Percentiles rank a stretch among this genome's conserved stretches.
phyloP scores from a whole-genome alignment of 805 yeast species.

The Candida nanaspora region DNA sequence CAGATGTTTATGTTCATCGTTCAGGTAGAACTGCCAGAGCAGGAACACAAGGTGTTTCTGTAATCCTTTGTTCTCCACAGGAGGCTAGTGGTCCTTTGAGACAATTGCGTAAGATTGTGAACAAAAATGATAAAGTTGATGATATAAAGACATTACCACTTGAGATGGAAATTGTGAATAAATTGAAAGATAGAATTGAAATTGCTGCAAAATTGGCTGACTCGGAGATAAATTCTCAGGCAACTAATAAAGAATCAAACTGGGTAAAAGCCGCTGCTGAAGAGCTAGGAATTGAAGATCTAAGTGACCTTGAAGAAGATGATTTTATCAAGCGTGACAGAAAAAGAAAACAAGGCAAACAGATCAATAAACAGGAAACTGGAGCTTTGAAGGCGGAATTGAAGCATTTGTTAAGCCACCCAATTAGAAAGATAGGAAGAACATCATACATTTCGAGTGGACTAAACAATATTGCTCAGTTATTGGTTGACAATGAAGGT shows the following conservation, averaged over 20 bases:
- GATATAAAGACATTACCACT: constrained; percentile 67
- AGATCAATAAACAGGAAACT: constrained; percentile 43
- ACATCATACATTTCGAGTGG: constrained; percentile 79
- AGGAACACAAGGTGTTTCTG: constrained; percentile 88
- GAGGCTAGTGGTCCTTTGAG: constrained; percentile 86
- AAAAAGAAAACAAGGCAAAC: constrained; percentile 44
- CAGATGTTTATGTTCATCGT: constrained; percentile 91
- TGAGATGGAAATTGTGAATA: constrained; percentile 66
- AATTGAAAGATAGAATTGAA: constrained; percentile 59
- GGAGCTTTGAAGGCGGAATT: constrained; percentile 44
- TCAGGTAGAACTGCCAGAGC: constrained; percentile 99
- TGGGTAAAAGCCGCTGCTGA: constrained; percentile 92
- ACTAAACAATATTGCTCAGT: constrained; percentile 66
- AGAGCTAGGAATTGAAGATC: constrained; percentile 76
- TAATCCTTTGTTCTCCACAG: constrained; percentile 86
- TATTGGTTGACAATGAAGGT: constrained; percentile 36
- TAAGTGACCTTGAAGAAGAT: constrained; percentile 64
- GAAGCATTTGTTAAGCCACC: constrained; percentile 39
- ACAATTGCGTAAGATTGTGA: constrained; percentile 55
- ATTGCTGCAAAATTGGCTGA: constrained; percentile 75
- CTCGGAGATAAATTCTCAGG: constrained; percentile 48
- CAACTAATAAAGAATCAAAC: constrained; percentile 53
- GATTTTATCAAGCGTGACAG: constrained; percentile 60
- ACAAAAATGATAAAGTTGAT: constrained; percentile 29
- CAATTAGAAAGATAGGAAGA: constrained; percentile 58